Conservation (phyloP, 2,329 filamentous ascomycete genomes). For the Apiospora pterosperma region DNA sequence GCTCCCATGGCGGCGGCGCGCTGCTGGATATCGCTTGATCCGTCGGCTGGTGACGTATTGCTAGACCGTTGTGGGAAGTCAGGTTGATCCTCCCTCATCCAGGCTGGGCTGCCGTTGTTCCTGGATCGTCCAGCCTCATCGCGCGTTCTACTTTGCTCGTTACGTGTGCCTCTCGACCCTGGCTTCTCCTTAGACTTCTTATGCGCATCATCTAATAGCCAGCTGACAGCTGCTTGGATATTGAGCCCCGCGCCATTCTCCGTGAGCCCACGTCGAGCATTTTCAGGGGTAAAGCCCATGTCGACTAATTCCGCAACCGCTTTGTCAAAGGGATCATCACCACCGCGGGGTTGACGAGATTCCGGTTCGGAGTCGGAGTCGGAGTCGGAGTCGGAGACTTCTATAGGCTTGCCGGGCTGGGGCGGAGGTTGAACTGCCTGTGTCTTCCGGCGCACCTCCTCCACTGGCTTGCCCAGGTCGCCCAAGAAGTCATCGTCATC, state of each 20-base stretch:
- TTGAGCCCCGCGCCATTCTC: constrained; percentile 78
- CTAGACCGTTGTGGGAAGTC: constrained; percentile 46
- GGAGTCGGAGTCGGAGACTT: constrained; percentile 44
- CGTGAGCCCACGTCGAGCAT: constrained; percentile 74
- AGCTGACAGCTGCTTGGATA: constrained; percentile 83
- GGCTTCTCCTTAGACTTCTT: constrained; percentile 73
- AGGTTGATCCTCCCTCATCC: constrained; percentile 55
- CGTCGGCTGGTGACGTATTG: constrained; percentile 50
- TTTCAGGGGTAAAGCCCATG: constrained; percentile 88
- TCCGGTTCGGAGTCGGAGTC: constrained; percentile 37
- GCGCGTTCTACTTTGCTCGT: constrained; percentile 37
- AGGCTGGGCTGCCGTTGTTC: constrained; percentile 48
- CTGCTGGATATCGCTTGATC: constrained; percentile 73
- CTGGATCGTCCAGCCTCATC: constrained; percentile 29
- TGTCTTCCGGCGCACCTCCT: constrained; percentile 54
- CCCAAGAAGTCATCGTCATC: constrained; percentile 66
- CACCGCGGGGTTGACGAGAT: constrained; percentile 10
- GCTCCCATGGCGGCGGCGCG: constrained; percentile 78
- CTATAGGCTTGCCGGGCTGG: constrained; percentile 55
- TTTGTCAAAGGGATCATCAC: constrained; percentile 65
- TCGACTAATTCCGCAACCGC: constrained; percentile 87
- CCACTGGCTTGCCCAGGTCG: constrained; percentile 61
- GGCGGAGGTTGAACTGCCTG: constrained; percentile 36
- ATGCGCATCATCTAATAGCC: constrained; percentile 89
- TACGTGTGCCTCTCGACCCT: constrained; percentile 45